phyloP scores from a whole-genome alignment of 768 basidiomycete genomes.

The Boletus rubropictus region DNA sequence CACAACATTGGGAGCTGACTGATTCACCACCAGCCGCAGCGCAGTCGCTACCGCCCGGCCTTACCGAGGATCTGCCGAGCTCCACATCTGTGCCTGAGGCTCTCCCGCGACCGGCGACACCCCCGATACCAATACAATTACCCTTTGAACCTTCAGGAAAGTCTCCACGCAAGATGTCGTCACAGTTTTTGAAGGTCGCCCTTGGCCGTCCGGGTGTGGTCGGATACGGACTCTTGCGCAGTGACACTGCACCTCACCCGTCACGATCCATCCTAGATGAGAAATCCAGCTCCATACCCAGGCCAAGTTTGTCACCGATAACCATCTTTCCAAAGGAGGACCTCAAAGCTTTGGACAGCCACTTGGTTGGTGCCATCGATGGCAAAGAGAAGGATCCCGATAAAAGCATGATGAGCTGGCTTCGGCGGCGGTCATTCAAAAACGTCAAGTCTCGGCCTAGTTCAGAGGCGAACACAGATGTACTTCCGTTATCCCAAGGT shows the following conservation, averaged over 20 bases:
- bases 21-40: conserved; percentile 25
- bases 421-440: conserved; percentile 26
- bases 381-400: conserved; percentile 37
- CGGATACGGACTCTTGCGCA: conserved; percentile 13
- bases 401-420: conserved; percentile 33
- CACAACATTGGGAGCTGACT: conserved; percentile 9
- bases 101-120: conserved; percentile 16
- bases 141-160: conserved; percentile 11
- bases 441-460: conserved; percentile 19
- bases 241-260: conserved; percentile 18
- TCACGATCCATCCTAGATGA: conserved; percentile 21
- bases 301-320: conserved; percentile 11
- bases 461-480: conserved; percentile 17
- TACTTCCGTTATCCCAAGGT: conserved; percentile 13
- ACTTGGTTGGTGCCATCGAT: conserved; percentile 28
- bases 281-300: conserved; percentile 16
- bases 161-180: conserved; percentile 23
- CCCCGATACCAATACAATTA: conserved; percentile 18
- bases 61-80: conserved; percentile 24
- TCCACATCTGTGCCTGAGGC: conserved; percentile 13
- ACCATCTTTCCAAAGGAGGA: conserved; percentile 19
- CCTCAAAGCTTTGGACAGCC: conserved; percentile 21
- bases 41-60: conserved; percentile 34
- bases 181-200: conserved; percentile 15
- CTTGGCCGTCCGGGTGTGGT: conserved; percentile 12